Evolutionary conservation across 2,329 filamentous ascomycete species (phyloP), one percentile per base, ranked within the genome.

Genomic region (Triangularia verruculosa): DNA sequence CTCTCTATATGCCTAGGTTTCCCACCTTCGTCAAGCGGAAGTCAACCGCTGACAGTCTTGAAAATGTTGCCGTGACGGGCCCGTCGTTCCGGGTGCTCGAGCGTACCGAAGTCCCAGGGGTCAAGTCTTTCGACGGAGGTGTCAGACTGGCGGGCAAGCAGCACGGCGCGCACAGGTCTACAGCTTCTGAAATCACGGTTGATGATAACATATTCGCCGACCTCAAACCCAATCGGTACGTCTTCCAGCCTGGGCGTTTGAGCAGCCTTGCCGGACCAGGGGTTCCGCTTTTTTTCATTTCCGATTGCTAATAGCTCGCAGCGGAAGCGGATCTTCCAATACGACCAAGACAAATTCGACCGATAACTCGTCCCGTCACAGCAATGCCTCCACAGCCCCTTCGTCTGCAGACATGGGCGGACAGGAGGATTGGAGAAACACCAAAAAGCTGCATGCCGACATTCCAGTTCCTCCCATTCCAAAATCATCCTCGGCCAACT

Each of bases 301-400:
- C 39, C 39, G 17, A 47, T 47, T 47, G 39, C 39, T 47, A 47
- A 47, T 47, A 47, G 39, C 27, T 64, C 65, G 69, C 73, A 86
- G 83, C 71, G 83, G 82, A 74, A 86, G 84, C 76, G 83, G 83
- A 69, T 82, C 84, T 52, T 86, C 84, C 70, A 86, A 86, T 73
- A 86, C 82, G 39, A 87, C 84, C 64, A 85, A 86, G 74, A 83
- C 83, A 64, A 80, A 80, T 58, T 86, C 83, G 60, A 83, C 81
- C 68, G 85, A 87, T 74, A 84, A 83, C 69, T 87, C 84, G 32
- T 87, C 85, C 57, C 82, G 84, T 71, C 83, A 87, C 72, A 87
- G 85, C 74, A 85, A 85, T 74, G 82, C 80, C 59, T 87, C 85
- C n/a, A 87, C 85, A 39, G 79, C 85, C 34, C 83, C 85, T 12